These are phyloP conservation scores for Solanum okadae DNA, from an alignment of 257 asterid genomes.

Conservation along the genomic window DNA sequence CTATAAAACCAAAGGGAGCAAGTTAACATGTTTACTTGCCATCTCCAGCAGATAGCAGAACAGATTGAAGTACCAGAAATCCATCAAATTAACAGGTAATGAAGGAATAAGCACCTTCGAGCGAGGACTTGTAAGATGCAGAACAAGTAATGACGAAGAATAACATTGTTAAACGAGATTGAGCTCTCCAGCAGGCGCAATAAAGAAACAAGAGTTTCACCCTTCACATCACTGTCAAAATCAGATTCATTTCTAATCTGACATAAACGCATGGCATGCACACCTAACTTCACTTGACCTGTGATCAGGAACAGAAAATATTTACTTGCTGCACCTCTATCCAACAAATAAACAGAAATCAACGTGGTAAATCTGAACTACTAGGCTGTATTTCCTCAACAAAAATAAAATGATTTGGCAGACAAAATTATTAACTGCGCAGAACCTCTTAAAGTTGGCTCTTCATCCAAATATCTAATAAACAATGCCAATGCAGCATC, in stretches of 20 bases:
- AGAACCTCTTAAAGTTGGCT: constrained; percentile 78
- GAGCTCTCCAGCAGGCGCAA: constrained; percentile 93
- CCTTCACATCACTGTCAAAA: constrained; percentile 50
- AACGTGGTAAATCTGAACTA: not conserved
- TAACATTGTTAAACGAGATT: constrained; percentile 73
- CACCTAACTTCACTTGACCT: constrained; percentile 88
- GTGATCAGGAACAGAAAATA: constrained; percentile 10
- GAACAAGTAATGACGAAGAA: constrained; percentile 86
- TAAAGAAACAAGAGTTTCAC: constrained; percentile 73
- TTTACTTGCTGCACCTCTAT: not conserved
- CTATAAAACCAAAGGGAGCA: not conserved
- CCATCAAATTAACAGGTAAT: not conserved
- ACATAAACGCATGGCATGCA: constrained; percentile 77
- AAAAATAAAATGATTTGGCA: not conserved
- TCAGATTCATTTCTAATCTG: constrained; percentile 56
- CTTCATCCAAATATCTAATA: constrained; percentile 56
- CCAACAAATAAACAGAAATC: not conserved
- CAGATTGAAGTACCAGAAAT: not conserved
- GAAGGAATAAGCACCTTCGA: constrained; percentile 43
- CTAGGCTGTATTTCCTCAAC: not conserved
- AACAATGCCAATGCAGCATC: constrained; percentile 71
- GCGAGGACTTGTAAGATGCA: constrained; percentile 96
- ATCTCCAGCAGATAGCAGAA: not conserved
- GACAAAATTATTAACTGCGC: not conserved
- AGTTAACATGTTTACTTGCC: not conserved